phyloP scores from a whole-genome alignment of 2,329 filamentous ascomycete genomes.

The Biscogniauxia mediterranea region DNA sequence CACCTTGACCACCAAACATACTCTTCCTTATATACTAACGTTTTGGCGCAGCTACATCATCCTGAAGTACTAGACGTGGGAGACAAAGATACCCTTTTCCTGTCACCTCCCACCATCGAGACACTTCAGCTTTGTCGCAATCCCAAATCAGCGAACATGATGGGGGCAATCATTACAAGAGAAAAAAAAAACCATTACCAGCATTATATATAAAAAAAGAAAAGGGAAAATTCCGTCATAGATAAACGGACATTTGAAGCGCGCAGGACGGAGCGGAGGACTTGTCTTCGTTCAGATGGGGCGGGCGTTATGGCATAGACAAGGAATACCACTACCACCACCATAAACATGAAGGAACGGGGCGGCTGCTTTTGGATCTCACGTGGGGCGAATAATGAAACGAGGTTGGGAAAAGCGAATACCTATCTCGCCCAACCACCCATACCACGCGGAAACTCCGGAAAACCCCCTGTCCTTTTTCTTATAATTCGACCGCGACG shows the following conservation, averaged over 20 bases:
- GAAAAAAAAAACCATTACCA: too few species aligned
- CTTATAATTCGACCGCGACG: not conserved
- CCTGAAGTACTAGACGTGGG: constrained; percentile 62
- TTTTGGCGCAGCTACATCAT: constrained; percentile 62
- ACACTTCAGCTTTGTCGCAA: not conserved
- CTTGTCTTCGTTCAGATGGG: not conserved
- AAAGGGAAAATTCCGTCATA: too few species aligned
- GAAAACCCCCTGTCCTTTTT: not conserved
- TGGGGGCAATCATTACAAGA: too few species aligned
- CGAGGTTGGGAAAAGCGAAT: too few species aligned
- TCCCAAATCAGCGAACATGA: not conserved
- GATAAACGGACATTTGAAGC: too few species aligned
- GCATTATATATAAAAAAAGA: too few species aligned
- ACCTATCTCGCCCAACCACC: not conserved
- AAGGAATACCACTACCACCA: not conserved
- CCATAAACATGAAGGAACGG: not conserved
- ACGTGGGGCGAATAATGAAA: not conserved
- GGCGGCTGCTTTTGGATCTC: not conserved
- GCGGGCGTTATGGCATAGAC: not conserved
- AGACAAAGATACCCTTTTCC: constrained; percentile 4
- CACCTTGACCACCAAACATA: not conserved
- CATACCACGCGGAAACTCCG: not conserved
- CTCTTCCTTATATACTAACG: not conserved
- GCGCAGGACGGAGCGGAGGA: not conserved
- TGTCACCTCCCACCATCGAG: not conserved